Conservation (phyloP, 306 rosid genomes). For the Begonia fuchsioides region DNA sequence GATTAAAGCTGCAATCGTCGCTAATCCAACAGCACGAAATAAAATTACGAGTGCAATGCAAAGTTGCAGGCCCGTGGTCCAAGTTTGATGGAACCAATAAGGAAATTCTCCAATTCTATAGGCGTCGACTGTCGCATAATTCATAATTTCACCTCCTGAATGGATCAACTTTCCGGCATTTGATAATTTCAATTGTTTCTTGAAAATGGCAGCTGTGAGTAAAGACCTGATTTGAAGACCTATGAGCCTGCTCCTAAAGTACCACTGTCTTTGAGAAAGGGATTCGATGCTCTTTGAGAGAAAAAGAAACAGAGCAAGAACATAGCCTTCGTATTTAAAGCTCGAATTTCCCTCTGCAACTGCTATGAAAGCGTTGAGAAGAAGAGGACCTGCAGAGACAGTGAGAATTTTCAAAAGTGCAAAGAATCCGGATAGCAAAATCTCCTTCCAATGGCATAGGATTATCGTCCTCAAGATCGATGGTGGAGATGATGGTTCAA, state of each 20-base stretch:
- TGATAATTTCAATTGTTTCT: constrained; percentile 60
- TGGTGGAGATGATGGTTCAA: constrained; percentile 29
- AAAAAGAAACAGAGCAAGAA: constrained; percentile 46
- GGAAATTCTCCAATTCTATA: constrained; percentile 87
- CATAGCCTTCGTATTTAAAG: constrained; percentile 64
- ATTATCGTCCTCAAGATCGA: constrained; percentile 39
- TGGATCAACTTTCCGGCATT: constrained; percentile 46
- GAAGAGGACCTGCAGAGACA: constrained; percentile 62
- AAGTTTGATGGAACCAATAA: constrained; percentile 82
- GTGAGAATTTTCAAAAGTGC: constrained; percentile 59
- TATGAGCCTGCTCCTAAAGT: constrained; percentile 50
- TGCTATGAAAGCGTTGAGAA: constrained; percentile 66
- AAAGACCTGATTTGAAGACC: constrained; percentile 61
- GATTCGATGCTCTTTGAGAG: constrained; percentile 50
- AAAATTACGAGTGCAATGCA: constrained; percentile 53
- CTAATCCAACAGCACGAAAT: constrained; percentile 56
- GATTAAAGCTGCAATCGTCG: constrained; percentile 69
- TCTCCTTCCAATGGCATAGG: constrained; percentile 51
- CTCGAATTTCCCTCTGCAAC: constrained; percentile 65
- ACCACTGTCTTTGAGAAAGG: constrained; percentile 81
- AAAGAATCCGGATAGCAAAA: constrained; percentile 56
- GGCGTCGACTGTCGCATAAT: constrained; percentile 77
- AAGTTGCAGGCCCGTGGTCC: constrained; percentile 86
- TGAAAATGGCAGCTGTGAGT: constrained; percentile 62
- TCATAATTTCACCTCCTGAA: constrained; percentile 82